A percentile compares a stretch with the other conserved stretches of the same genome.
These are phyloP conservation scores for Pinus tabuliformis DNA, from an alignment of 75 land plant species.

Conservation along the genomic window DNA sequence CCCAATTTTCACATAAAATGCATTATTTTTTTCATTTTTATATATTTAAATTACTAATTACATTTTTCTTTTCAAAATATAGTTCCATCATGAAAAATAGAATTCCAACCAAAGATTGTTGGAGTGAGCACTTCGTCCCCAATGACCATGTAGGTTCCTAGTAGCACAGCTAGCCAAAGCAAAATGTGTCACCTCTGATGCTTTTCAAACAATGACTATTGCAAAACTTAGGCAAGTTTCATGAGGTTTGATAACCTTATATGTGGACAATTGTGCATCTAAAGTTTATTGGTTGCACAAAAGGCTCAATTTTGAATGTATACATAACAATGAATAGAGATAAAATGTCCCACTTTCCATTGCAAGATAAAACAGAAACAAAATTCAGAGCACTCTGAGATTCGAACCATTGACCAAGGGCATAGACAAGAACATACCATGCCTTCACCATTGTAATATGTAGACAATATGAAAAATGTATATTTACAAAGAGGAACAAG, in stretches of 20 bases:
- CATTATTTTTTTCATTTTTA: too few species aligned
- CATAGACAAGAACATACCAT: neutral
- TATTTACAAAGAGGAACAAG: conserved; percentile 61
- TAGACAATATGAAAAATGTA: conserved; percentile 53
- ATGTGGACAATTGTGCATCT: conserved; percentile 31
- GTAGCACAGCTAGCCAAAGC: conserved; percentile 45
- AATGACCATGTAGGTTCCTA: conserved; percentile 71
- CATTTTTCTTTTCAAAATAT: too few species aligned
- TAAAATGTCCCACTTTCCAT: conserved; percentile 66
- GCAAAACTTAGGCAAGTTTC: conserved; percentile 21
- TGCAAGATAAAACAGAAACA: too few species aligned
- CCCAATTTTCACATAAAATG: too few species aligned
- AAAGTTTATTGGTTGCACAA: conserved; percentile 17
- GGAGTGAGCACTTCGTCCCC: conserved; percentile 77
- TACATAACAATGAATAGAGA: conserved; percentile 52
- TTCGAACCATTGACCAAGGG: neutral
- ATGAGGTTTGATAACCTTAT: conserved; percentile 4
- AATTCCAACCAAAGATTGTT: conserved; percentile 35
- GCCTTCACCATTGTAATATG: conserved; percentile 91
- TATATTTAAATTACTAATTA: too few species aligned
- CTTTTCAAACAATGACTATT: conserved; percentile 44
- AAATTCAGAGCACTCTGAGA: neutral
- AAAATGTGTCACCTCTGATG: conserved; percentile 21
- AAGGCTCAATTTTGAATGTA: conserved; percentile 41
- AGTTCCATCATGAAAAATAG: too few species aligned